Base-by-base conservation (phyloP, 768 basidiomycete species). In the Lactarius sanguifluus region DNA sequence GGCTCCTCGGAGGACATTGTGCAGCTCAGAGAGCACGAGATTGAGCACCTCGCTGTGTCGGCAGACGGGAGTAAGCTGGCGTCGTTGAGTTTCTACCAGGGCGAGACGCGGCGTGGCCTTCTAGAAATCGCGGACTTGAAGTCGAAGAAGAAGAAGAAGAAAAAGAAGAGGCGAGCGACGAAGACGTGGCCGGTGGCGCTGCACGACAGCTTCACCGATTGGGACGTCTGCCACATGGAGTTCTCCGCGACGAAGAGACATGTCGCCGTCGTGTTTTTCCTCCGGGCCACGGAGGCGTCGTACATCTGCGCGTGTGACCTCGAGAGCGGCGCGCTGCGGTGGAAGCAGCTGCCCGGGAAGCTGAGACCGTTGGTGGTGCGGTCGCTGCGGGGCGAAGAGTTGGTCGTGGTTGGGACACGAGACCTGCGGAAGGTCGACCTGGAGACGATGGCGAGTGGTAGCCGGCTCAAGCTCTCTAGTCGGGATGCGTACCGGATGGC, bases 381-480 rank as follows among this genome's bases (percentile, higher is more conserved):
- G 20, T 67, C 61, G 13, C 38, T 62, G 50, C n/a, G 34, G 25
- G 62, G 20, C 50, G 66, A 67, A 38, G 57, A 54, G 20, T 34
- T 67, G 47, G 40, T 47, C 41, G 57, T 67, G 32, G 66, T 63
- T 34, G 32, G 66, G 41, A n/a, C 61, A 45, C 47, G 25, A 32
- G 66, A 67, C 50, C 23, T 59, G 52, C 63, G 61, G 66, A 67
- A 67, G 41, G 34, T 67, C 23, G 52, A 67, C 50, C 30, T 63
- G 1, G 23, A 23, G 25, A 59, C 59, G 23, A 28, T 36, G 28
- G 6, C 12, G 57, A 25, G 23, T 9, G 16, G 9, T 7, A 58
- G 41, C 47, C 23, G 23, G 32, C 50, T 59, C 25, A 57, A 59
- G 12, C 66, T 67, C 5, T 47, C 59, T 57, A 45, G 23, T 12